Conservation (phyloP, 768 basidiomycete species). For the Fibroporia radiculosa region DNA sequence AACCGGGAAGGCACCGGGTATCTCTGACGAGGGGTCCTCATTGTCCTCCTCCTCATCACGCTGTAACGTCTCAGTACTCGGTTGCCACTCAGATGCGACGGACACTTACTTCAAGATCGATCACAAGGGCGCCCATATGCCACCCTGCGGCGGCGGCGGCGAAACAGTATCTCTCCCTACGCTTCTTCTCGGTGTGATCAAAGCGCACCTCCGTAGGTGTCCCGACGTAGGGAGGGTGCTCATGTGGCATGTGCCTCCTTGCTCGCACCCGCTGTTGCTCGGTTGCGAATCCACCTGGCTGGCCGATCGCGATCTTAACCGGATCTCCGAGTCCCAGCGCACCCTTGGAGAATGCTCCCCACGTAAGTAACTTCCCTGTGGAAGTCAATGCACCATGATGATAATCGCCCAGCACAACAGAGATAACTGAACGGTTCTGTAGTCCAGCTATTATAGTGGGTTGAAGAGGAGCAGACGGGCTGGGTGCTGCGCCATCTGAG, state of each 20-base stretch:
- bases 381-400: conserved; percentile 83
- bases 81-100: no score
- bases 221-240: conserved; percentile 40
- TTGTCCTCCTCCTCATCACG: conserved; percentile 30
- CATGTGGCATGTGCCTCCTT: conserved; percentile 16
- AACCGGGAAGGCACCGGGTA: conserved; percentile 25
- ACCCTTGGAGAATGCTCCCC: conserved; percentile 71
- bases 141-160: conserved; percentile 78
- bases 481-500: not conserved
- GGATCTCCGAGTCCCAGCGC: conserved; percentile 87
- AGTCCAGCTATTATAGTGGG: conserved; percentile 67
- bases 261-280: conserved; percentile 23
- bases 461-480: not conserved
- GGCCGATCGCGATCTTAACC: conserved; percentile 36
- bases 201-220: conserved; percentile 71
- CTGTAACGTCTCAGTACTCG: no score
- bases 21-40: conserved; percentile 8
- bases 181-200: conserved; percentile 42
- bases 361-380: conserved; percentile 69
- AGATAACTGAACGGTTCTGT: conserved; percentile 74
- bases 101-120: conserved; percentile 65
- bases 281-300: conserved; percentile 50
- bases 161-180: conserved; percentile 66
- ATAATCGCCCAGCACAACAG: conserved; percentile 88
- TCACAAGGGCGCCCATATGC: conserved; percentile 87